Percentiles rank a stretch among this genome's conserved stretches.
Evolutionary conservation across 257 asterid genomes (phyloP).

Genomic region (Solanum tarijense): DNA sequence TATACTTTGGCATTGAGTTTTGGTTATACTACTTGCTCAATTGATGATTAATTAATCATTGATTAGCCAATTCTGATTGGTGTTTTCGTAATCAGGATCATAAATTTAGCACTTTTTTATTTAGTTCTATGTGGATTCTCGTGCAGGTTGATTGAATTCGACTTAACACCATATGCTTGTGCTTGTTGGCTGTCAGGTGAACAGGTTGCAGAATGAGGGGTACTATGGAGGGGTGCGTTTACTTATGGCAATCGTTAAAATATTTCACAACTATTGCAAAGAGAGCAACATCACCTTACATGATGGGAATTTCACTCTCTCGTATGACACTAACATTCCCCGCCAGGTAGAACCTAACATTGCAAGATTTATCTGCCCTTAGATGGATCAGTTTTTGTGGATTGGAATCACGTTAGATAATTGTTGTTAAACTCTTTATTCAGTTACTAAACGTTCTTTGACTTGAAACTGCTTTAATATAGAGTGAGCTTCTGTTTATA

Average conservation of each 20-base stretch:
- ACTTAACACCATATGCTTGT: neutral
- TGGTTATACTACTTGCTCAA: neutral
- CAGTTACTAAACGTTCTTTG: neutral
- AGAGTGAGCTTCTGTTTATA: neutral
- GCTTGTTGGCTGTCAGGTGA: slow-evolving; percentile 39
- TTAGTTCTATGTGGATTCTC: neutral
- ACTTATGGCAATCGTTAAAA: slow-evolving; percentile 75
- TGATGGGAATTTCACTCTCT: slow-evolving; percentile 19
- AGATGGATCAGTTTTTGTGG: neutral
- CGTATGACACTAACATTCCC: slow-evolving; percentile 70
- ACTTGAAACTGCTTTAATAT: neutral
- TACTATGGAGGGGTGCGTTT: slow-evolving; percentile 94
- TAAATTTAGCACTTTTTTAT: neutral
- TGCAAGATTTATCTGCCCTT: neutral
- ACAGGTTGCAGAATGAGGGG: slow-evolving; percentile 68
- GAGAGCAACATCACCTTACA: slow-evolving; percentile 43
- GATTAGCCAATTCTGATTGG: neutral
- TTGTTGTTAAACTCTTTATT: neutral
- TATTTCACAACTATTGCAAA: slow-evolving; percentile 53
- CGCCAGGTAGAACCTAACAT: slow-evolving; percentile 53
- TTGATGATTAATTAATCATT: neutral
- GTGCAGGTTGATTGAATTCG: neutral
- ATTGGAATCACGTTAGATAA: neutral
- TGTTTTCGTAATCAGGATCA: neutral
- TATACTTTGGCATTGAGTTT: neutral